These are phyloP conservation scores for Monascus purpureus DNA, from an alignment of 495 filamentous ascomycete species.

Conservation along the genomic window DNA sequence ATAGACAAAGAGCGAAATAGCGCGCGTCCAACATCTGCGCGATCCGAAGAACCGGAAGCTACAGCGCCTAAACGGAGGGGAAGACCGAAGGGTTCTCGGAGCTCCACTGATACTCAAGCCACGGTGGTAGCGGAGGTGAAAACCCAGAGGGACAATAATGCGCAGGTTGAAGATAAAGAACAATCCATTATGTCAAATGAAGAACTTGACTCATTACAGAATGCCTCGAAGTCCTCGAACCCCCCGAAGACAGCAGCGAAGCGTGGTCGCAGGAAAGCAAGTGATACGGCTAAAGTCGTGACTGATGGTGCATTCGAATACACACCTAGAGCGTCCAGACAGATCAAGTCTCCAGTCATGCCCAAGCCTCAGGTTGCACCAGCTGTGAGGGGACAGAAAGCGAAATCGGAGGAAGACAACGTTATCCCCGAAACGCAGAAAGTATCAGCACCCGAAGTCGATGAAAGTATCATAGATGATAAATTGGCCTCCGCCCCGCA, in stretches of 20 bases:
- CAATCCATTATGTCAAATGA: conserved; percentile 5
- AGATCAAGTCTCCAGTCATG: conserved; percentile 10
- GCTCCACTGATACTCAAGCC: conserved; percentile 13
- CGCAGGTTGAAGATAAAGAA: conserved; percentile 17
- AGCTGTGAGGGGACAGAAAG: conserved; percentile 10
- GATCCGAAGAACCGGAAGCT: conserved; percentile 19
- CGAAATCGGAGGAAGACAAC: conserved; percentile 13
- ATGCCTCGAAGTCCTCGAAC: conserved; percentile 11
- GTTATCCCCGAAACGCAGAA: conserved; percentile 33
- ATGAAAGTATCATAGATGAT: conserved; percentile 25
- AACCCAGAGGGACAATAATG: conserved; percentile 11
- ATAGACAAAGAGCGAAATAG: conserved; percentile 8
- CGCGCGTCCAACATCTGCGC: conserved; percentile 3
- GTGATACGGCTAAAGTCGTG: conserved; percentile 13
- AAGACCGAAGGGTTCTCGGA: conserved; percentile 26
- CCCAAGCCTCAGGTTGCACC: conserved; percentile 8
- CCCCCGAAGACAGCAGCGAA: conserved; percentile 14
- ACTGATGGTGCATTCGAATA: conserved; percentile 38
- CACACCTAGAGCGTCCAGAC: conserved; percentile 25
- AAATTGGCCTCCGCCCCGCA: conserved; percentile 14
- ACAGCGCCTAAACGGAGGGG: conserved; percentile 18
- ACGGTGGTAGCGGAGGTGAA: conserved; percentile 10
- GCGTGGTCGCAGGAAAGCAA: conserved; percentile 18
- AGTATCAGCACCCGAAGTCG: conserved; percentile 22
- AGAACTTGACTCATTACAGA: conserved; percentile 7